Percentiles rank a stretch among this genome's conserved stretches.
Conservation (phyloP, 2,329 filamentous ascomycete species). For the Dactylonectria macrodidyma region DNA sequence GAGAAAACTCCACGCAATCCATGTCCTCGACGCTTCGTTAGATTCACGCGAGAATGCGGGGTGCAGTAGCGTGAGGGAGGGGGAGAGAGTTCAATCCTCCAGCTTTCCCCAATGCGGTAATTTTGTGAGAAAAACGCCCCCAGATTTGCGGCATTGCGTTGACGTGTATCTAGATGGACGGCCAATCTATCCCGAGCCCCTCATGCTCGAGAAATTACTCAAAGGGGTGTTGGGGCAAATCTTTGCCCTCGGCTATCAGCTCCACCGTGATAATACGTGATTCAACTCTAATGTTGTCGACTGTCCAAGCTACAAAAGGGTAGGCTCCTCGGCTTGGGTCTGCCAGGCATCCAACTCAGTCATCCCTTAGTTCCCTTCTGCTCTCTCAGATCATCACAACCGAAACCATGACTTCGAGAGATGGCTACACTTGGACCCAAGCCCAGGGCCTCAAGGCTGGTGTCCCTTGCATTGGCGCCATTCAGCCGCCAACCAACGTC, state of each 20-base stretch:
- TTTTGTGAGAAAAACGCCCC: background rate
- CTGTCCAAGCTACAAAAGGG: background rate
- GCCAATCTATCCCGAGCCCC: background rate
- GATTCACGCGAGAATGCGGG: background rate
- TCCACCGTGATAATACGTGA: background rate
- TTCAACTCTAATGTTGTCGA: background rate
- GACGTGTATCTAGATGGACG: slow-evolving; percentile 2
- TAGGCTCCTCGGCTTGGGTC: background rate
- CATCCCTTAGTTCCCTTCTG: background rate
- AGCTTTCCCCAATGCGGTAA: background rate
- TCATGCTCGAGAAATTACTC: slow-evolving; percentile 27
- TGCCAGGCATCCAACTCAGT: background rate
- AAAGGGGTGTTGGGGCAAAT: slow-evolving; percentile 3
- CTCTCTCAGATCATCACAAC: background rate
- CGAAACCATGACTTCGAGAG: slow-evolving; percentile 46
- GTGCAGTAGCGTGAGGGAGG: background rate
- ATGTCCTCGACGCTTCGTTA: slow-evolving; percentile 1
- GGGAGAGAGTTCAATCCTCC: background rate
- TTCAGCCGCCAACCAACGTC: slow-evolving; percentile 46
- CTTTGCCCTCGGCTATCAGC: background rate
- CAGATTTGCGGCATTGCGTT: background rate
- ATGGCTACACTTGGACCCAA: slow-evolving; percentile 51
- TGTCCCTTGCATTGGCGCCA: slow-evolving; percentile 50
- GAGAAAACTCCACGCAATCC: slow-evolving; percentile 7
- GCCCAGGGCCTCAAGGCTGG: slow-evolving; percentile 48